A percentile compares a stretch with the other conserved stretches of the same genome.
Conservation (phyloP, 2,329 filamentous ascomycete species). For the Colletotrichum sidae region DNA sequence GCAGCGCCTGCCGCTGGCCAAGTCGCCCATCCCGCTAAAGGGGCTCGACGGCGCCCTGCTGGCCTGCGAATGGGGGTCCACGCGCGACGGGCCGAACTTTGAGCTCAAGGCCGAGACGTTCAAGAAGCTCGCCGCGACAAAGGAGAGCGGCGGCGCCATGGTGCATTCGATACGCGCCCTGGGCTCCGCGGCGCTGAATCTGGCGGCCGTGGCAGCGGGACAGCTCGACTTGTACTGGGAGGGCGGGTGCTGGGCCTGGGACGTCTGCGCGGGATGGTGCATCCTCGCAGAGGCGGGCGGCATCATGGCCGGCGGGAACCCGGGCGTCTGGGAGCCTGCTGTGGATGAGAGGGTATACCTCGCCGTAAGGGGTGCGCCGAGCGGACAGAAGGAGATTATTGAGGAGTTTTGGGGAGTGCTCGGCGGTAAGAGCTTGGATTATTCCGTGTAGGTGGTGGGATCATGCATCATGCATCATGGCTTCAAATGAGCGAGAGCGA, state of each 20-base stretch:
- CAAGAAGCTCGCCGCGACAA: constrained; percentile 66
- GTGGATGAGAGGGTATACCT: constrained; percentile 72
- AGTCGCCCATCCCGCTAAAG: constrained; percentile 65
- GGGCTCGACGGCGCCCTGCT: constrained; percentile 74
- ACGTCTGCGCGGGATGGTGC: constrained; percentile 85
- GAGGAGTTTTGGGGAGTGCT: constrained; percentile 74
- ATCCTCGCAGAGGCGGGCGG: constrained; percentile 81
- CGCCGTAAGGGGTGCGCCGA: constrained; percentile 69
- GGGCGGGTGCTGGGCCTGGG: constrained; percentile 87
- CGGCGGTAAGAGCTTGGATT: constrained; percentile 65
- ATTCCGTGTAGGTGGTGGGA: constrained; percentile 41
- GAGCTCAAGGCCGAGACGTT: constrained; percentile 77
- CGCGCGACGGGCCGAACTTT: constrained; percentile 77
- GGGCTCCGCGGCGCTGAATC: constrained; percentile 80
- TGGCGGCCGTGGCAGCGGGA: constrained; percentile 78
- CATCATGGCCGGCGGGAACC: constrained; percentile 77
- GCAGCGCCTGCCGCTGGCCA: constrained; percentile 53
- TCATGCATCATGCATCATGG: neutral
- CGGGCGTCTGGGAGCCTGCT: constrained; percentile 74
- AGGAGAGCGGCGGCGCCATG: constrained; percentile 77
- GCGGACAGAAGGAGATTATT: constrained; percentile 70
- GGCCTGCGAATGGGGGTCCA: constrained; percentile 79
- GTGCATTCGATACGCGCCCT: constrained; percentile 78
- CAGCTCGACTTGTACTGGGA: constrained; percentile 84
- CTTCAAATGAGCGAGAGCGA: neutral